A percentile compares a stretch with the other conserved stretches of the same genome.
These are phyloP conservation scores for Hymenoscyphus salicellus DNA, from an alignment of 2,329 filamentous ascomycete genomes.

Conservation along the genomic window DNA sequence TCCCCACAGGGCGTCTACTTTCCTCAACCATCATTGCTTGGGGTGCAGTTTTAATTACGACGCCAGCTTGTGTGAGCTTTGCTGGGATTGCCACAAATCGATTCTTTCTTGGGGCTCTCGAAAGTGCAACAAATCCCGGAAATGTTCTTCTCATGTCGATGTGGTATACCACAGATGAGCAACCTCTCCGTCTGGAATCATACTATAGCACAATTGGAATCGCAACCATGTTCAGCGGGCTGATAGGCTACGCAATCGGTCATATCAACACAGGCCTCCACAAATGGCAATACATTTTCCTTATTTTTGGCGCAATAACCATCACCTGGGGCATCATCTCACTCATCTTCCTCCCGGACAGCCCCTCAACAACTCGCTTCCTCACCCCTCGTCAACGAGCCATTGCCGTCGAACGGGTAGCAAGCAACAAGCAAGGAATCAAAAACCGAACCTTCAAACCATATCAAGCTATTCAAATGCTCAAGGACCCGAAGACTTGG, in stretches of 20 bases:
- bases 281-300: slow-evolving; percentile 39
- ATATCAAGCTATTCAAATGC: slow-evolving; percentile 49
- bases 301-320: slow-evolving; percentile 38
- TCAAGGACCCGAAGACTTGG: slow-evolving; percentile 42
- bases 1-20: slow-evolving; percentile 18
- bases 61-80: slow-evolving; percentile 20
- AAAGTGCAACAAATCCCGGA: slow-evolving; percentile 50
- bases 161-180: slow-evolving; percentile 55
- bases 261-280: slow-evolving; percentile 26
- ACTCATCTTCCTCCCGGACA: slow-evolving; percentile 47
- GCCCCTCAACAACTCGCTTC: slow-evolving; percentile 45
- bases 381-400: slow-evolving; percentile 41
- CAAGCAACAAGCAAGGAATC: slow-evolving; percentile 54
- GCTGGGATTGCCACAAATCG: slow-evolving; percentile 27
- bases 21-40: slow-evolving; percentile 30
- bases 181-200: slow-evolving; percentile 43
- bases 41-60: slow-evolving; percentile 27
- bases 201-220: slow-evolving; percentile 27
- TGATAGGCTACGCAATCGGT: slow-evolving; percentile 28
- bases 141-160: slow-evolving; percentile 53
- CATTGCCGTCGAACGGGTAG: slow-evolving; percentile 49
- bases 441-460: slow-evolving; percentile 49
- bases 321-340: slow-evolving; percentile 38
- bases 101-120: slow-evolving; percentile 47
- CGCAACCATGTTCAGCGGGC: slow-evolving; percentile 30